phyloP scores from a whole-genome alignment of 352 stramenopile genomes.

The Globisporangium uncinulatum region DNA sequence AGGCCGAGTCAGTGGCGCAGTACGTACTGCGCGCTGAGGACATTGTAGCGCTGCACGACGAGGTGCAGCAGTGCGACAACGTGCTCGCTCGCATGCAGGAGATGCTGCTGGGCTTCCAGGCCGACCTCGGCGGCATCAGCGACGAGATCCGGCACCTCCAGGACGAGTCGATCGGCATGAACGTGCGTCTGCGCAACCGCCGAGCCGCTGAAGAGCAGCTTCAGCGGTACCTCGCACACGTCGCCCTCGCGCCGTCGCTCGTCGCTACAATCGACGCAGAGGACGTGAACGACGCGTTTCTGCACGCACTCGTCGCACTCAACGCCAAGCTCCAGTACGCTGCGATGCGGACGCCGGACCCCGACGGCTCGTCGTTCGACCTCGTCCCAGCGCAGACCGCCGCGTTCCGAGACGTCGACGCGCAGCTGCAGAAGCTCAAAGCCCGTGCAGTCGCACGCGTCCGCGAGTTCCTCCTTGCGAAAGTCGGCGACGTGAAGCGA shows the following conservation, averaged over 20 bases:
- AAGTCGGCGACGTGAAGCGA: slow-evolving; percentile 92
- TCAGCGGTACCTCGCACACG: slow-evolving; percentile 93
- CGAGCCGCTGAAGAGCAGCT: slow-evolving; percentile 92
- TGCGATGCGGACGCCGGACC: slow-evolving; percentile 41
- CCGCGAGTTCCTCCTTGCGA: slow-evolving; percentile 92
- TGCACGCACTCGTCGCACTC: slow-evolving; percentile 92
- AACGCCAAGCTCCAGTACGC: slow-evolving; percentile 92
- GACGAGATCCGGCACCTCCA: slow-evolving; percentile 97
- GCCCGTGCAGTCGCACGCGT: slow-evolving; percentile 65
- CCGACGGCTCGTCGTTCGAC: slow-evolving; percentile 74
- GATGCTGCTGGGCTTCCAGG: slow-evolving; percentile 98
- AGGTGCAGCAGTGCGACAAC: slow-evolving; percentile 96
- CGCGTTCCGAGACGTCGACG: slow-evolving; percentile 91
- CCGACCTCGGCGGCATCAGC: slow-evolving; percentile 95
- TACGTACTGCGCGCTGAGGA: slow-evolving; percentile 87
- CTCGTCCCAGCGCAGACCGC: slow-evolving; percentile 86
- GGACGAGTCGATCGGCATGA: slow-evolving; percentile 92
- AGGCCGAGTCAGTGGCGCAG: slow-evolving; percentile 80
- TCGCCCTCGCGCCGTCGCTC: slow-evolving; percentile 93
- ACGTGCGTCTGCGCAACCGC: slow-evolving; percentile 94
- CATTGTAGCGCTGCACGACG: slow-evolving; percentile 88
- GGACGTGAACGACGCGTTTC: slow-evolving; percentile 92
- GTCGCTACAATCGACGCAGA: slow-evolving; percentile 91
- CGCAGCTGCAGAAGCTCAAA: slow-evolving; percentile 89
- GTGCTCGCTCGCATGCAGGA: slow-evolving; percentile 96